Percentiles rank a stretch among this genome's conserved stretches.
Evolutionary conservation across 2,329 filamentous ascomycete species (phyloP).

Genomic region (Pleomassaria siparia): DNA sequence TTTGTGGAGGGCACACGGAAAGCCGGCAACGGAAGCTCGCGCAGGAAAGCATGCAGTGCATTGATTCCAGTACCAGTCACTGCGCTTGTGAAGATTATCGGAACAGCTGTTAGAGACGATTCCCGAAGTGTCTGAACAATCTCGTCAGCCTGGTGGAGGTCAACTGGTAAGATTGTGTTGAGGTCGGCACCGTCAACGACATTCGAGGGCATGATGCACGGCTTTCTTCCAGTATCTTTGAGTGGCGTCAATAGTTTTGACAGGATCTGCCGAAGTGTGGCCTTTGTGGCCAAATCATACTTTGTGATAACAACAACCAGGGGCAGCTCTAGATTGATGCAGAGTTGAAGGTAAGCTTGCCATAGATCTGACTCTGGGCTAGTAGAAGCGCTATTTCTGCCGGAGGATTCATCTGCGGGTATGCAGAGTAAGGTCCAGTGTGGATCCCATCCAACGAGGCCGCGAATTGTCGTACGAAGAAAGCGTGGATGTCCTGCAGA

Average conservation of each 20-base stretch:
- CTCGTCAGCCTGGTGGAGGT: conserved; percentile 61
- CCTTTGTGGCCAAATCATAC: conserved; percentile 78
- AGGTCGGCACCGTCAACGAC: conserved; percentile 46
- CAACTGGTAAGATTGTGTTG: conserved; percentile 57
- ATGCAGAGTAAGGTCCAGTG: conserved; percentile 92
- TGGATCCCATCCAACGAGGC: conserved; percentile 92
- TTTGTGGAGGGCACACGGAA: conserved; percentile 39
- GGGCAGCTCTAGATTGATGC: conserved; percentile 76
- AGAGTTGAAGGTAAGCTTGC: conserved; percentile 80
- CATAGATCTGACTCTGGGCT: conserved; percentile 68
- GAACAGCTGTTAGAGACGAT: conserved; percentile 60
- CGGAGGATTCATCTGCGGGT: conserved; percentile 64
- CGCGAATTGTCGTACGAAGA: conserved; percentile 82
- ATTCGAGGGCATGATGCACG: conserved; percentile 62
- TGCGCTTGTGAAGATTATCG: conserved; percentile 84
- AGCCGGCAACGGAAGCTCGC: conserved; percentile 67
- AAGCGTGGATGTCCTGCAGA: conserved; percentile 90
- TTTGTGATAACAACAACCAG: conserved; percentile 87
- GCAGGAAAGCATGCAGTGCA: conserved; percentile 78
- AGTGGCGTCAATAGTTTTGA: conserved; percentile 73
- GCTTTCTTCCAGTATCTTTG: conserved; percentile 73
- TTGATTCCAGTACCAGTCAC: conserved; percentile 82
- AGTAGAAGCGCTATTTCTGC: conserved; percentile 49
- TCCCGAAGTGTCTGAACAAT: conserved; percentile 55
- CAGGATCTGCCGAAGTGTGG: conserved; percentile 69